Conservation (phyloP, 108 stramenopile species). For the Pseudonitzschia pungens region DNA sequence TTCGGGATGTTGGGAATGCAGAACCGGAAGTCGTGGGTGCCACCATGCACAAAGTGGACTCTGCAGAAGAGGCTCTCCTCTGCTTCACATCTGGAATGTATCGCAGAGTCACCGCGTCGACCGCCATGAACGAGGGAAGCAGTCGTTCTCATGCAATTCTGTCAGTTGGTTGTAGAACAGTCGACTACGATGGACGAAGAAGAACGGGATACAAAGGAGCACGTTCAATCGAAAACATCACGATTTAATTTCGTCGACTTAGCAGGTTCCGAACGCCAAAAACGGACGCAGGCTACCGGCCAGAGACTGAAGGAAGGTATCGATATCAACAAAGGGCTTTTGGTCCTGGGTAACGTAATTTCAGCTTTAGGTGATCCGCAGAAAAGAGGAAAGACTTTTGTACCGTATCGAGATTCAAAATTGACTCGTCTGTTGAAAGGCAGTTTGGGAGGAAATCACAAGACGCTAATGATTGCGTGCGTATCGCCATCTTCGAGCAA, state of each 20-base stretch:
- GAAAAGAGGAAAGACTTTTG: constrained; percentile 65
- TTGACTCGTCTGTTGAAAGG: constrained; percentile 88
- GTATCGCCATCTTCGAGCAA: constrained; percentile 77
- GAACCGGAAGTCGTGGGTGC: constrained; percentile 90
- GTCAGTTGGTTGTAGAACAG: constrained; percentile 74
- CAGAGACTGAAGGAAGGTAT: constrained; percentile 92
- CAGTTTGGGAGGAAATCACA: constrained; percentile 94
- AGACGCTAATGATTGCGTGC: constrained; percentile 97
- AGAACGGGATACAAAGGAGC: constrained; percentile 6
- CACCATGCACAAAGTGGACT: constrained; percentile 63
- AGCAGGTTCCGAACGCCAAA: constrained; percentile 89
- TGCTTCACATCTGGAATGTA: constrained; percentile 81
- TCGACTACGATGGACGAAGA: constrained; percentile 51
- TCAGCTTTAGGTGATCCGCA: constrained; percentile 85
- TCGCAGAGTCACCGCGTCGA: constrained; percentile 88
- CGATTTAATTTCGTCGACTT: constrained; percentile 89
- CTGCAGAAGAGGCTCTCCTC: constrained; percentile 82
- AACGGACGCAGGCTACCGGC: constrained; percentile 77
- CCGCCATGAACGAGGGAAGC: constrained; percentile 86
- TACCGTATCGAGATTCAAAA: constrained; percentile 97
- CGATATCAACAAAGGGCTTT: constrained; percentile 94
- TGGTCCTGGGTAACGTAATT: constrained; percentile 97
- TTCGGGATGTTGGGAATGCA: constrained; percentile 62
- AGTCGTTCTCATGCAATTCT: constrained; percentile 90
- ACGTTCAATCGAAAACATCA: constrained; percentile 38